Evolutionary conservation across 129 eudicot genomes (phyloP).

Genomic region (Arctium minus): DNA sequence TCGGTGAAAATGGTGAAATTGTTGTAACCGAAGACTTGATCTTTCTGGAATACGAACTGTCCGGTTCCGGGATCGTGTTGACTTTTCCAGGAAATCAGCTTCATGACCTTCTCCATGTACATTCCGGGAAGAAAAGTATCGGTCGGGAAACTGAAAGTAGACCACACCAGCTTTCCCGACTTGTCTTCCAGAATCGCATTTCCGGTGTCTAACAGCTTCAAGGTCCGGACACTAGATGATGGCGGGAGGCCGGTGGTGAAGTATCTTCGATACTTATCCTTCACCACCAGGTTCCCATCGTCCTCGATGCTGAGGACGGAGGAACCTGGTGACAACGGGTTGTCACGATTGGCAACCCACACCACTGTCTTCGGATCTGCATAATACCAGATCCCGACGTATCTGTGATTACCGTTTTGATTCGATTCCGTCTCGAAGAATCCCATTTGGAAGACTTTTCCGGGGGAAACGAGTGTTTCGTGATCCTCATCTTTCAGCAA

Average conservation of each 20-base stretch:
- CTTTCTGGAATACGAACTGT: conserved; percentile 37
- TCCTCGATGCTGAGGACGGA: conserved; percentile 15
- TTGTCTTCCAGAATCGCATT: conserved; percentile 36
- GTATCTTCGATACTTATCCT: conserved; percentile 1
- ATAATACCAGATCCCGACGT: conserved; percentile 53
- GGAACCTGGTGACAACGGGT: conserved; percentile 18
- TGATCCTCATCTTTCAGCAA: conserved; percentile 17
- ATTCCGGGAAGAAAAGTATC: conserved; percentile 66
- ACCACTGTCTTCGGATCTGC: conserved; percentile 27
- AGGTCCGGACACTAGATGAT: conserved; percentile 12
- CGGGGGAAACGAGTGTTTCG: conserved; percentile 30
- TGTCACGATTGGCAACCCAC: conserved; percentile 70
- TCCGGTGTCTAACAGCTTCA: conserved; percentile 44
- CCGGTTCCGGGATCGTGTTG: conserved; percentile 52
- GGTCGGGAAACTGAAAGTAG: conserved; percentile 46
- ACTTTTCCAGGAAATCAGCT: conserved; percentile 55
- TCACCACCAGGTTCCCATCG: conserved; percentile 41
- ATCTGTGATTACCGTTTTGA: conserved; percentile 18
- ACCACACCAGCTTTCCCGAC: conserved; percentile 40
- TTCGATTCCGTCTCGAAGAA: conserved; percentile 28
- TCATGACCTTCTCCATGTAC: conserved; percentile 38
- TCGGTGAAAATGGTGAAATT: conserved; percentile 24
- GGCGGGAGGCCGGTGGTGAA: conserved; percentile 17
- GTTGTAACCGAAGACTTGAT: conserved; percentile 32
- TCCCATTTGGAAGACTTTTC: conserved; percentile 45